Evolutionary conservation across 805 yeast genomes (phyloP), one percentile per base, ranked within the genome.

Genomic region (Brettanomyces nanus): DNA sequence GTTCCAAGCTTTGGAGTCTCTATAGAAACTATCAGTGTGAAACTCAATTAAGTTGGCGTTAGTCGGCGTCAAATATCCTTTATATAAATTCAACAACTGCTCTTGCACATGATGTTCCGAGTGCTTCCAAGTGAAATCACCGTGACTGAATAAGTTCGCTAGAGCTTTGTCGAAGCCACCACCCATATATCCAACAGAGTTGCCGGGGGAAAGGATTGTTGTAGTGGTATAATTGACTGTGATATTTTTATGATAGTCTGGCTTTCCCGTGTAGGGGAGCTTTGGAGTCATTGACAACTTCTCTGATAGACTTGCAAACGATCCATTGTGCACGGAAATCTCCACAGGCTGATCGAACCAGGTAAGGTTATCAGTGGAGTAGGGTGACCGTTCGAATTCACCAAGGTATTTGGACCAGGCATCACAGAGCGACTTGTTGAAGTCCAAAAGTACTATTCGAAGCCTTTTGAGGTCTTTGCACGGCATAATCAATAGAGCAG

Each of bases 161-260:
- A 65, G 40, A 1, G 58, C 58, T 31, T 41, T 46, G 47, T 72
- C 77, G 47, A 71, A 68, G 1, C 77, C 77, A 2, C 77, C 78
- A 3, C 71, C 72, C 45, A 72, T 54, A 35, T 58, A 65, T 4
- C 76, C 77, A 37, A 64, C 56, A 3, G 73, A 65, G 41, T 72
- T 72, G 1, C 77, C 77, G 2, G 77, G 77, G 2, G 76, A 69
- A 2, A 72, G 63, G 14, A 72, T 57, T 2, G 49, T 65, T 43
- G 56, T 33, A 3, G 47, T 44, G 13, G 42, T 39, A 51, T 58
- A 35, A 41, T 19, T 21, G 3, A 14, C 19, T n/a, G 45, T 38
- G 5, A 46, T 33, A 7, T 35, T 46, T 10, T 45, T 9, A 15
- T 42, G 44, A 27, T 45, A 42, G 18, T 36, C 37, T 2, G 10